Conservation (phyloP, 78 protist genomes). For the Salpingoeca rosetta region DNA sequence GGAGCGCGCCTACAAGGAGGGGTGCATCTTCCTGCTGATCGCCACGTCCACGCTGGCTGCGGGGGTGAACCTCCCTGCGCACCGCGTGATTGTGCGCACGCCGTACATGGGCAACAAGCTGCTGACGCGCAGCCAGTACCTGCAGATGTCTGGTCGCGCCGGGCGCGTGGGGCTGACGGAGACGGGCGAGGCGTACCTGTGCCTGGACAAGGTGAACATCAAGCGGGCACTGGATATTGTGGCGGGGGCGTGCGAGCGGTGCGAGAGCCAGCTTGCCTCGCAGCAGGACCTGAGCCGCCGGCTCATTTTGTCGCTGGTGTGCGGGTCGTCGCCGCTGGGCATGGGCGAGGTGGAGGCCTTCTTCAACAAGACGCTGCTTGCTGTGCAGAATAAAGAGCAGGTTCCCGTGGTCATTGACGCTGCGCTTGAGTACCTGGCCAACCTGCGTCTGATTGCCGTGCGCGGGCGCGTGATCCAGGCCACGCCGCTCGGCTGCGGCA, state of each 20-base stretch:
- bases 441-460: neutral
- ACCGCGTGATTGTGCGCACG: conserved; percentile 10
- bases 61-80: conserved; percentile 60
- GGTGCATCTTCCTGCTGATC: neutral
- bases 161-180: conserved; percentile 29
- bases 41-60: conserved; percentile 52
- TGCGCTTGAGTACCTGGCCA: neutral
- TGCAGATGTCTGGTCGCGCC: conserved; percentile 40
- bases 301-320: neutral
- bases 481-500: neutral
- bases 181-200: conserved; percentile 25
- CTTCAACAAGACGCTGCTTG: neutral
- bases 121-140: neutral
- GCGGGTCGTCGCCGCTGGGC: neutral
- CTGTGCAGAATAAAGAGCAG: neutral
- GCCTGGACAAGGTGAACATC: neutral
- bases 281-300: neutral
- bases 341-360: neutral
- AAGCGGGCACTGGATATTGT: neutral
- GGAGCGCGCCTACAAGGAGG: conserved; percentile 10
- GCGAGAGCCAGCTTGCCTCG: neutral
- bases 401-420: neutral
- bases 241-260: neutral
- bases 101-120: neutral
- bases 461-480: neutral